phyloP scores from a whole-genome alignment of 2,329 filamentous ascomycete species.

The Penicillium sp. region DNA sequence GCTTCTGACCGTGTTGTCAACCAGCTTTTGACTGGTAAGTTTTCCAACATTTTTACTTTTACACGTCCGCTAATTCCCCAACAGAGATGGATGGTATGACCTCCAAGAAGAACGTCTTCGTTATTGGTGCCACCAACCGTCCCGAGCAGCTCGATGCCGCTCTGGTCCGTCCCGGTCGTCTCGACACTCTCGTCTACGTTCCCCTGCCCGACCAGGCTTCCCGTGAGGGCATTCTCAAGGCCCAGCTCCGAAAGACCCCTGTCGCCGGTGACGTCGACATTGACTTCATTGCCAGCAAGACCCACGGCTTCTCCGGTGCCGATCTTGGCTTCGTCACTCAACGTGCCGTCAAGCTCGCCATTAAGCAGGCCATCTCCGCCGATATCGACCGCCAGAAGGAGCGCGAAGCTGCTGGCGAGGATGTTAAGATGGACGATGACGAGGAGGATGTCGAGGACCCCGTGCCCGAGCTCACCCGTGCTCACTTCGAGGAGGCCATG shows the following conservation, averaged over 20 bases:
- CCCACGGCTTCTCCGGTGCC: slow-evolving; percentile 98
- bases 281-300: slow-evolving; percentile 90
- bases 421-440: slow-evolving; percentile 75
- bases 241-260: slow-evolving; percentile 97
- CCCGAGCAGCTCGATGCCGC: slow-evolving; percentile 98
- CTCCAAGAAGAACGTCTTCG: slow-evolving; percentile 99
- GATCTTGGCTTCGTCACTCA: slow-evolving; percentile 99
- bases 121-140: slow-evolving; percentile 97
- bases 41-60: slow-evolving; percentile 4
- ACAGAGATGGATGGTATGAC: slow-evolving; percentile 99
- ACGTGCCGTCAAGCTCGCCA: slow-evolving; percentile 97
- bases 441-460: slow-evolving; percentile 73
- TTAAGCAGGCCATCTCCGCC: slow-evolving; percentile 88
- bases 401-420: slow-evolving; percentile 78
- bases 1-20: slow-evolving; percentile 99
- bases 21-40: slow-evolving; percentile 92
- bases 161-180: slow-evolving; percentile 95
- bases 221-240: slow-evolving; percentile 85
- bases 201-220: slow-evolving; percentile 91
- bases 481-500: slow-evolving; percentile 99
- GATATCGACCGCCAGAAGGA: slow-evolving; percentile 92
- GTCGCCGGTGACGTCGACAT: slow-evolving; percentile 86
- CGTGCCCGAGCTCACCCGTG: slow-evolving; percentile 91
- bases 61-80: slow-evolving; percentile 44
- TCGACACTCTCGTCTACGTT: slow-evolving; percentile 98